Evolutionary conservation across 2,329 filamentous ascomycete genomes (phyloP).

Genomic region (Allantophomopsis cytisporea): DNA sequence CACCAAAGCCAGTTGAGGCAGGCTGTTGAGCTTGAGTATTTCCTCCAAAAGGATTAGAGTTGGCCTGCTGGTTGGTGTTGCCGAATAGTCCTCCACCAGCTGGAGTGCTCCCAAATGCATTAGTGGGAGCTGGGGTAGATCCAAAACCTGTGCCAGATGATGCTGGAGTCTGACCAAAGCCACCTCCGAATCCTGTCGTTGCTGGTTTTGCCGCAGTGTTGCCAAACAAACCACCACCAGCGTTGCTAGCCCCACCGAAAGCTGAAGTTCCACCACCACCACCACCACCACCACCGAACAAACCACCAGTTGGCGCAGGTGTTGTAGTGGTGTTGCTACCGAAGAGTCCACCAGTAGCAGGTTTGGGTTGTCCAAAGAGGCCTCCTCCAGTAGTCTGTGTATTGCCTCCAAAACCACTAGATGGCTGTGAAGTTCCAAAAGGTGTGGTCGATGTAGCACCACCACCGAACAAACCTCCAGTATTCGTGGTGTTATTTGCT

Average conservation of each 20-base stretch:
- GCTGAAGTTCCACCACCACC: conserved; percentile 23
- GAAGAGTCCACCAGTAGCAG: conserved; percentile 23
- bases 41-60: too few relatives aligned
- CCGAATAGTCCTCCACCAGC: conserved; percentile 22
- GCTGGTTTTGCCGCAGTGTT: conserved; percentile 2
- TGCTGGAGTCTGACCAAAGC: conserved; percentile 13
- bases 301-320: conserved; percentile 8
- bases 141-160: conserved; percentile 3
- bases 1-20: too few relatives aligned
- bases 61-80: conserved; percentile 9
- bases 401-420: conserved; percentile 33
- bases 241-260: conserved; percentile 8
- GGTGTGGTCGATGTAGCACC: conserved; percentile 23
- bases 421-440: conserved; percentile 28
- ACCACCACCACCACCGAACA: conserved; percentile 25
- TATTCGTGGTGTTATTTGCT: conserved; percentile 9
- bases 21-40: too few relatives aligned
- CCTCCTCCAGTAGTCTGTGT: conserved; percentile 18
- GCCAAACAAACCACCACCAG: conserved; percentile 9
- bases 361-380: conserved; percentile 24
- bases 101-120: conserved; percentile 18
- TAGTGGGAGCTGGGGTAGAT: not conserved
- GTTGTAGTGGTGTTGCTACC: conserved; percentile 20
- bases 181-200: not conserved
- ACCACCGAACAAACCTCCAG: conserved; percentile 24